Conservation (phyloP, 257 asterid species). For the Solanum habrochaites region DNA sequence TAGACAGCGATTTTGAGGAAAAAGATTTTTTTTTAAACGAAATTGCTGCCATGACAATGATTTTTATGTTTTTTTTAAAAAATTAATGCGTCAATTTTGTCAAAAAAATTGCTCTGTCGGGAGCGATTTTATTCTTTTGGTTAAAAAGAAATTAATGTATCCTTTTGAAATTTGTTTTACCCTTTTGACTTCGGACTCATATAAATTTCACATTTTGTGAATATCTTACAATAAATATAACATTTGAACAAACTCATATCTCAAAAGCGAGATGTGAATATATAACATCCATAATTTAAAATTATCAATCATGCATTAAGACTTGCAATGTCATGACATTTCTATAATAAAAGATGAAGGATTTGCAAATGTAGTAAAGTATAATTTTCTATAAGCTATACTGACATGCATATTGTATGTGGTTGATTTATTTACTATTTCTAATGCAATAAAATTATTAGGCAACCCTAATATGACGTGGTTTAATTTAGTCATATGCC, state of each 20-base stretch:
- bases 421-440: not conserved
- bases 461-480: constrained; percentile 13
- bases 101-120: no score
- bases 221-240: not conserved
- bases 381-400: not conserved
- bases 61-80: no score
- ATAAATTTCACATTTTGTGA: not conserved
- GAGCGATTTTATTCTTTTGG: no score
- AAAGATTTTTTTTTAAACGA: no score
- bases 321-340: not conserved
- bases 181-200: no score
- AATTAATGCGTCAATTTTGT: no score
- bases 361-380: not conserved
- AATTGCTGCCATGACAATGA: no score
- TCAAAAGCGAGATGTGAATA: not conserved
- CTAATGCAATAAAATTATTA: not conserved
- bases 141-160: no score
- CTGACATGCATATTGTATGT: not conserved
- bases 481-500: not conserved
- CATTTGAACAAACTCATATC: not conserved
- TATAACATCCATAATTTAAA: not conserved
- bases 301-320: not conserved
- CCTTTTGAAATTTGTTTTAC: no score
- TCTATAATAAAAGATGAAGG: not conserved
- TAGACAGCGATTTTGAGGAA: no score